Conservation (phyloP, 2,329 filamentous ascomycete genomes). For the Aspergillus sp. region DNA sequence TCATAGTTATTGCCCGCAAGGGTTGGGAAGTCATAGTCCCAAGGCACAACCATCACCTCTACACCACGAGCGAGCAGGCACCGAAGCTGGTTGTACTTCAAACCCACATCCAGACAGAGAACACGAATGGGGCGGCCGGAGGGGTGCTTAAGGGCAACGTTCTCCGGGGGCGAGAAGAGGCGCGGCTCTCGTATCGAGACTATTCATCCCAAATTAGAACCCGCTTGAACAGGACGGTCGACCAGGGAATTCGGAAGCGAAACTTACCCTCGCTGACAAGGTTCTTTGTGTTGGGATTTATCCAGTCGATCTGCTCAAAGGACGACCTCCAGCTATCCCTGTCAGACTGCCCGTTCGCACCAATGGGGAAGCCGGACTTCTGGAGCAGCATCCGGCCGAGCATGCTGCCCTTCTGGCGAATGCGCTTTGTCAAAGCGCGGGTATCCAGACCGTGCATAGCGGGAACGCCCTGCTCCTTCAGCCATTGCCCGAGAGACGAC, state of each 20-base stretch:
- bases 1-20: conserved; percentile 78
- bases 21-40: conserved; percentile 82
- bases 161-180: conserved; percentile 66
- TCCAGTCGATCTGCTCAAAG: conserved; percentile 80
- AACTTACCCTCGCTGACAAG: conserved; percentile 83
- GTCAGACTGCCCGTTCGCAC: conserved; percentile 34
- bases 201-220: conserved; percentile 38
- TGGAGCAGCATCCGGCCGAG: conserved; percentile 79
- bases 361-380: conserved; percentile 40
- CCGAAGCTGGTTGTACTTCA: conserved; percentile 96
- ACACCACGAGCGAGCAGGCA: conserved; percentile 86
- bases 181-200: conserved; percentile 84
- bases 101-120: conserved; percentile 87
- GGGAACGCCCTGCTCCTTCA: conserved; percentile 90
- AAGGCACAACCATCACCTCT: conserved; percentile 88
- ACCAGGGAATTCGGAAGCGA: no score
- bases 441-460: conserved; percentile 96
- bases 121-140: conserved; percentile 81
- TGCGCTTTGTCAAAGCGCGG: conserved; percentile 83
- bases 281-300: conserved; percentile 85
- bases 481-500: conserved; percentile 86
- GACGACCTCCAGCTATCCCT: conserved; percentile 42
- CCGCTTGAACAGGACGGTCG: no score
- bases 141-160: conserved; percentile 69
- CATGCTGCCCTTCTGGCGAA: conserved; percentile 91